Base-by-base conservation (phyloP, 768 basidiomycete species). In the Hemileccinum impolitum region DNA sequence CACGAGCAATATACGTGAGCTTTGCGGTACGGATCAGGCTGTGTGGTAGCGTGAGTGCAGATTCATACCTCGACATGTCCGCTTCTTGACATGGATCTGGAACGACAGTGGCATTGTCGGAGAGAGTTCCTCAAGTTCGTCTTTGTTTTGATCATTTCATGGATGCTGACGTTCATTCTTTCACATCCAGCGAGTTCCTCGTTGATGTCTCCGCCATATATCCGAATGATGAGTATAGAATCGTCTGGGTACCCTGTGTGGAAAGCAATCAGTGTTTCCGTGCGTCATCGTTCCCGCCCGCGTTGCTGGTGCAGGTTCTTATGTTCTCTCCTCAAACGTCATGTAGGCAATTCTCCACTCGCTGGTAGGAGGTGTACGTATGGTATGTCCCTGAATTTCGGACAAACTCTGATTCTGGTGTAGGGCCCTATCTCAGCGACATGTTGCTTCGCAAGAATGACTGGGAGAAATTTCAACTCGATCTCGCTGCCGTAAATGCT, bases 1-100 rank as follows among this genome's bases (percentile, higher is more conserved):
- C 74, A 0, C 64, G 59, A 3, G 50, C 52, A 6, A 66, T 72
- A 59, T 81, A 74, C 54, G 46, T 47, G 2, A 82, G 81, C 12
- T 85, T 79, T 54, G 68, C 76, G 1, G 56, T 79, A 3, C 67
- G 72, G 23, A 49, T 75, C 21, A 70, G 77, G 32, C 39, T 82
- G 9, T 86, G 84, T 52, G 51, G 60, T 1, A 58, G 48, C 21
- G 75, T 75, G 37, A 49, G 72, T 65, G 4, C 35, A 4, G 15
- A 5, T 38, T 32, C 36, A 14, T 8, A 32, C 30, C n/a, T 14
- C n/a, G 23, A 14, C 17, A 21, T 8, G 4, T 23, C 23, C 6
- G 23, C 39, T 12, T 17, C 21, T 32, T 23, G 19, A 32, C n/a
- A 15, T 17, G 34, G 17, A 35, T 25, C 3, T 42, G 18, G 19